These are phyloP conservation scores for Biscogniauxia mediterranea DNA, from an alignment of 2,329 filamentous ascomycete species.

Conservation along the genomic window DNA sequence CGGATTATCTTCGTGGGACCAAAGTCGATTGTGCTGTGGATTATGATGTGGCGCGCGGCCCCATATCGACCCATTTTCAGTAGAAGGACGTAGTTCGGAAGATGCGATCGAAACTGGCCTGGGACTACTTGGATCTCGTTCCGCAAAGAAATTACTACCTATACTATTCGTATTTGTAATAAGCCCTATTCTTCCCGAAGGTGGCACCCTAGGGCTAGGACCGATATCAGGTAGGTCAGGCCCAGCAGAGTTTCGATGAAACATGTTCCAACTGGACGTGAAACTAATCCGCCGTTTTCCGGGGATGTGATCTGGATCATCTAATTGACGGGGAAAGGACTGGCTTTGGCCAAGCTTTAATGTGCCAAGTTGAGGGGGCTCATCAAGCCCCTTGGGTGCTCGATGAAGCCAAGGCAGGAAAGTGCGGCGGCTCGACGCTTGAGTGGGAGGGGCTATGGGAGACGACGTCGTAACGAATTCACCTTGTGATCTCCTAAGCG, in stretches of 20 bases:
- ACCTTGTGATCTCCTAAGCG: constrained; percentile 34
- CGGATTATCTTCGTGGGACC: constrained; percentile 57
- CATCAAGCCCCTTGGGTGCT: constrained; percentile 58
- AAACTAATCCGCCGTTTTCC: constrained; percentile 59
- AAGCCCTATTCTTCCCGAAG: constrained; percentile 26
- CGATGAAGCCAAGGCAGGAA: constrained; percentile 63
- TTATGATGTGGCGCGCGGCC: constrained; percentile 55
- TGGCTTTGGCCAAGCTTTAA: constrained; percentile 73
- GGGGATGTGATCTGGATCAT: constrained; percentile 51
- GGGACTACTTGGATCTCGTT: constrained; percentile 58
- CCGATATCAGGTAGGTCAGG: constrained; percentile 42
- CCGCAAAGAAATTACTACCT: constrained; percentile 47
- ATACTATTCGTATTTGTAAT: constrained; percentile 44
- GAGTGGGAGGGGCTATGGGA: constrained; percentile 35
- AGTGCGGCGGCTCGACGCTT: constrained; percentile 42
- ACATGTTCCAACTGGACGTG: constrained; percentile 55
- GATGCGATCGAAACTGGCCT: constrained; percentile 69
- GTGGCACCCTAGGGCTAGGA: constrained; percentile 26
- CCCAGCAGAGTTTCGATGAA: constrained; percentile 52
- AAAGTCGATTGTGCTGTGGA: constrained; percentile 55
- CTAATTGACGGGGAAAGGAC: constrained; percentile 66
- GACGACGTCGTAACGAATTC: constrained; percentile 40
- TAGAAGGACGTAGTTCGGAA: constrained; percentile 71
- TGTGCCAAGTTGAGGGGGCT: constrained; percentile 63
- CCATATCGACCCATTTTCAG: constrained; percentile 75